Evolutionary conservation across 306 rosid species (phyloP).

Genomic region (Fagus crenata): DNA sequence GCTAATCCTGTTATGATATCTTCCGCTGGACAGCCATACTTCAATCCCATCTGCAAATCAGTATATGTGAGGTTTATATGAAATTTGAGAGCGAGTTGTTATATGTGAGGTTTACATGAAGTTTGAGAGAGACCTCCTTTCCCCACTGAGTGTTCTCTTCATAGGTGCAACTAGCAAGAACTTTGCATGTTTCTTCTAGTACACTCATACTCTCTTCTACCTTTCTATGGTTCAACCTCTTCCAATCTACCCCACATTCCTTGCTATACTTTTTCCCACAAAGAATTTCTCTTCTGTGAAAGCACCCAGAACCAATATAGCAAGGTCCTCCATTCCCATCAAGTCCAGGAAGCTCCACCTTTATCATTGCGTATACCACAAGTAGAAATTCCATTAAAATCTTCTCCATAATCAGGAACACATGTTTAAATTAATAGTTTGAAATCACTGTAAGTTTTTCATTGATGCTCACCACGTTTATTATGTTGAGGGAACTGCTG

Average conservation of each 20-base stretch:
- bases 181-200: not conserved
- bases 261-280: not conserved
- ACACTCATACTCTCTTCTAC: not conserved
- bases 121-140: slow-evolving; percentile 1
- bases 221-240: not conserved
- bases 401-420: not conserved
- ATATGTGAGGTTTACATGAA: too few relatives aligned
- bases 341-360: not conserved
- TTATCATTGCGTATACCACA: not conserved
- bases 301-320: not conserved
- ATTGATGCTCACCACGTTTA: not conserved
- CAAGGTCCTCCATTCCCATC: slow-evolving; percentile 3
- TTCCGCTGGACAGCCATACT: slow-evolving; percentile 28
- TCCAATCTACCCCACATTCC: not conserved
- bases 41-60: slow-evolving; percentile 23
- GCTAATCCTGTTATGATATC: slow-evolving; percentile 19
- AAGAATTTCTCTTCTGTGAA: not conserved
- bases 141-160: slow-evolving; percentile 3
- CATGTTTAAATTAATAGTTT: not conserved
- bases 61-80: not conserved
- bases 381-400: not conserved
- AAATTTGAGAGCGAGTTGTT: not conserved
- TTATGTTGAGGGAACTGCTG: not conserved
- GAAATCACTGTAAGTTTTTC: not conserved
- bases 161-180: not conserved